A percentile compares a stretch with the other conserved stretches of the same genome.
phyloP scores from a whole-genome alignment of 345 rosid genomes.

The Bruguiera parviflora region DNA sequence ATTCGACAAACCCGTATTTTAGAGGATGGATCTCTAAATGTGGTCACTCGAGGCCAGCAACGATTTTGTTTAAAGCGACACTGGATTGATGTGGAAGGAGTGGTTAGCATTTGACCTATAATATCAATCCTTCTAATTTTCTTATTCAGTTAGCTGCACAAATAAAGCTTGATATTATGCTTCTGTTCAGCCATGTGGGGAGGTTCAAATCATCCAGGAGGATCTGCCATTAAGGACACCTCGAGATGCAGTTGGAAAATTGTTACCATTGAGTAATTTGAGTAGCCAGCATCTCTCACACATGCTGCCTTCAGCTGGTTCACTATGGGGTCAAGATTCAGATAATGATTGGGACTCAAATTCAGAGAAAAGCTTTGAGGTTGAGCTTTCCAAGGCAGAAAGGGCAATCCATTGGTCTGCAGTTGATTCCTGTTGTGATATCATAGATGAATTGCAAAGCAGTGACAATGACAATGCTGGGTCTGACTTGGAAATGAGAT shows the following conservation, averaged over 20 bases:
- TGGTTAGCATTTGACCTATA: conserved; percentile 44
- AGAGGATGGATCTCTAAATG: conserved; percentile 82
- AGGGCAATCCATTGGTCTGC: conserved; percentile 65
- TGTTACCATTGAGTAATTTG: conserved; percentile 44
- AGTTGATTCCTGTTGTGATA: conserved; percentile 34
- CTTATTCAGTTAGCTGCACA: not conserved
- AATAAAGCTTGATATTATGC: conserved; percentile 23
- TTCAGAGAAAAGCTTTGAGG: conserved; percentile 80
- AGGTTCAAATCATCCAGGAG: conserved; percentile 83
- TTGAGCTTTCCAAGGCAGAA: conserved; percentile 67
- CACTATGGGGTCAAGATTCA: conserved; percentile 31
- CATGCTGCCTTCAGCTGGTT: conserved; percentile 29
- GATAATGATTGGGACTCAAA: conserved; percentile 46
- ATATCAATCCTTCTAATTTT: not conserved
- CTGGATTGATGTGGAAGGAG: conserved; percentile 88
- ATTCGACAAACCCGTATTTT: conserved; percentile 79
- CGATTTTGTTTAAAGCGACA: conserved; percentile 67
- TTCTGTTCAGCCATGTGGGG: conserved; percentile 66
- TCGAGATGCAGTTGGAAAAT: conserved; percentile 60
- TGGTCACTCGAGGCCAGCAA: conserved; percentile 91
- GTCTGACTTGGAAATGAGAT: conserved; percentile 33
- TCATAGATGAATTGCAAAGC: conserved; percentile 55
- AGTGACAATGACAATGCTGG: conserved; percentile 57
- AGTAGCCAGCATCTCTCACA: conserved; percentile 22
- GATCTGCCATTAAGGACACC: conserved; percentile 79